These are phyloP conservation scores for Coniochaeta sp. DNA, from an alignment of 2,329 filamentous ascomycete species.

Conservation along the genomic window DNA sequence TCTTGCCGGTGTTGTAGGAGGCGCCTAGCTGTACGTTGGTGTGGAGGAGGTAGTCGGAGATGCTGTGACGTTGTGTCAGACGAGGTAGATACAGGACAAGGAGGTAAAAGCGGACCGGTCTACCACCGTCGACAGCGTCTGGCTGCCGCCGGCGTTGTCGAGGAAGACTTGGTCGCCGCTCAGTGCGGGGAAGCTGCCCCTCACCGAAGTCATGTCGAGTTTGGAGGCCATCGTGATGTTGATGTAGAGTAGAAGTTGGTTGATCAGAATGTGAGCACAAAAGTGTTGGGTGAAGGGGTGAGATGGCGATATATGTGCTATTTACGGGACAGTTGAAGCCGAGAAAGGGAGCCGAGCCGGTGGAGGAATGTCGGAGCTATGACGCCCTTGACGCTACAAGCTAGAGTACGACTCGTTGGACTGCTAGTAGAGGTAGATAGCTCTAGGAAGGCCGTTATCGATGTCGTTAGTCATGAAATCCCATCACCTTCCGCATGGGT, in stretches of 20 bases:
- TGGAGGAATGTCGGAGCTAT: not conserved
- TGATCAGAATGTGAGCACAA: too few relatives aligned
- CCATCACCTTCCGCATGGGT: not conserved
- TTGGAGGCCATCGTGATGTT: conserved; percentile 3
- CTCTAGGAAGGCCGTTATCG: not conserved
- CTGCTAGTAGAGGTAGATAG: not conserved
- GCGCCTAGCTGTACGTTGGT: conserved; percentile 73
- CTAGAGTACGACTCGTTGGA: too few relatives aligned
- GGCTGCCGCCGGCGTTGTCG: conserved; percentile 73
- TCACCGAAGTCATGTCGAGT: conserved; percentile 47
- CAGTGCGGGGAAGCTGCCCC: conserved; percentile 62
- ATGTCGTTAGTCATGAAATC: not conserved
- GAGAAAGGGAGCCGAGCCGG: too few relatives aligned
- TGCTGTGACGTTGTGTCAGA: conserved; percentile 32
- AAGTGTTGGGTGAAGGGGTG: too few relatives aligned
- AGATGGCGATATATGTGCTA: too few relatives aligned
- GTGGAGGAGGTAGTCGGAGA: conserved; percentile 57
- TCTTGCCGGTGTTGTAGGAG: conserved; percentile 53
- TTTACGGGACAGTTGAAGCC: too few relatives aligned
- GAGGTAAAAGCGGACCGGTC: conserved; percentile 44
- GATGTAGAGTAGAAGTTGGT: not conserved
- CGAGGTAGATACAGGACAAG: conserved; percentile 1
- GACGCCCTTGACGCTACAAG: not conserved
- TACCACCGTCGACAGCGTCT: conserved; percentile 59
- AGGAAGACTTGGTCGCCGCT: conserved; percentile 59